Base-by-base conservation (phyloP, 1,284 basidiomycete species). In the Farysia itapuensis region DNA sequence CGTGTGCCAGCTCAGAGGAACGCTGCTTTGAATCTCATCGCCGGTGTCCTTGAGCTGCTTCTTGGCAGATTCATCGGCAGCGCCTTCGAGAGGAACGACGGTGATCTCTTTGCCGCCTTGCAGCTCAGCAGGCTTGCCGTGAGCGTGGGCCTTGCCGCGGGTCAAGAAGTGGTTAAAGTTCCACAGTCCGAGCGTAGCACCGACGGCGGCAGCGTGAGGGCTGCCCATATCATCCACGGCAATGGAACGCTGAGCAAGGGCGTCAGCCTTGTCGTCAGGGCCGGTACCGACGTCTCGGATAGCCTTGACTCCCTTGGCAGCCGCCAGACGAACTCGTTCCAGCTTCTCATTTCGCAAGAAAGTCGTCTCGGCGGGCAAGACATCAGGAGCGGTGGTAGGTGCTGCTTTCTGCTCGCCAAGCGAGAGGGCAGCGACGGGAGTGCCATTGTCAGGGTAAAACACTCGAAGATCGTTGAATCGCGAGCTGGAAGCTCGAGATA, bases 131-230 rank as follows among this genome's bases (percentile, higher is more conserved):
- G 59, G 47, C 52, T 64, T 48, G 42, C 43, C 50, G 44, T 61
- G 60, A 22, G 58, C 58, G 8, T 63, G 56, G 35, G 48, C 54
- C 37, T 64, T 52, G 32, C 72, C 72, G 15, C 64, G 67, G 14
- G 72, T 68, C 54, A 70, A 72, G 70, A 72, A 74, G 51, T 73
- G 69, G 49, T 75, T 74, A 43, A 70, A 58, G 22, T 36, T 58
- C 68, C 68, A 75, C 8, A 74, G 57, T 16, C 57, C 67, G 26
- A 75, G 66, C 43, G 51, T 53, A 26, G 73, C 70, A 23, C 73
- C 73, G 21, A 43, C 50, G 21, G 73, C 73, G 11, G 71, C 72
- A 13, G 71, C 69, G 50, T 75, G 73, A 1, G 73, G 46, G 46
- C 65, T 67, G 13, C 35, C 38, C 43, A 74, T 67, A 30, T 57